Evolutionary conservation across 164 flowering plant species (phyloP), one percentile per base, ranked within the genome.

Genomic region (Kalanchoe fedtschenkoi): DNA sequence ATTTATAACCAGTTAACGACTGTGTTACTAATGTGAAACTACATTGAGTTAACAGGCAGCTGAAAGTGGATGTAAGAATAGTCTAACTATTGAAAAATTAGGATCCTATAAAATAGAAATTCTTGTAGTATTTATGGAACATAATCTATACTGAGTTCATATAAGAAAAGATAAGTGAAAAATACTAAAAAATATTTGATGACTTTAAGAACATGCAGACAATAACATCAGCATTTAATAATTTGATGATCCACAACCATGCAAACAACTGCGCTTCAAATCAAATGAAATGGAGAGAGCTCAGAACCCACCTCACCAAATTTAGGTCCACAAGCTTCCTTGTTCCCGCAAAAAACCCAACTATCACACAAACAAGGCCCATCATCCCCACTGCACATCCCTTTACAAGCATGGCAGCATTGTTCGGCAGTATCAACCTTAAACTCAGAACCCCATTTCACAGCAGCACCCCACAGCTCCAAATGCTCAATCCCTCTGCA

Each of bases 391-490:
- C 66, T 77, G 44, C 99, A 90, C 99, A 93, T 88, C 1, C 62
- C 76, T 69, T 88, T 93, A 72, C 99, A 93, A 30, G 95, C 96
- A 56, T 64, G 39, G 64, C 99, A 93, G 71, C 99, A 93, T 54
- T 83, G 78, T 59, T 65, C 60, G 0, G 95, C 80, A 39, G 82
- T 63, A 77, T 87, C 80, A 65, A 87, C 73, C 87, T 79, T 88
- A 64, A 84, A 83, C 1, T 93, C 88, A 6, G 91, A 70, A 32
- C 99, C 99, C 99, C 97, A 93, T 71, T 85, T 93, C 69, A 88
- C 97, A 54, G 93, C 93, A 32, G 81, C 4, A 0, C 99, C 99
- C 99, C 99, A 93, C 2, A 91, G 81, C 81, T 93, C 99, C 89
- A 85, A 73, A 68, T 78, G 68, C 60, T 78, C 82, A 51, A 84